These are phyloP conservation scores for Rosa rugosa DNA, from an alignment of 306 rosid species.

Conservation along the genomic window DNA sequence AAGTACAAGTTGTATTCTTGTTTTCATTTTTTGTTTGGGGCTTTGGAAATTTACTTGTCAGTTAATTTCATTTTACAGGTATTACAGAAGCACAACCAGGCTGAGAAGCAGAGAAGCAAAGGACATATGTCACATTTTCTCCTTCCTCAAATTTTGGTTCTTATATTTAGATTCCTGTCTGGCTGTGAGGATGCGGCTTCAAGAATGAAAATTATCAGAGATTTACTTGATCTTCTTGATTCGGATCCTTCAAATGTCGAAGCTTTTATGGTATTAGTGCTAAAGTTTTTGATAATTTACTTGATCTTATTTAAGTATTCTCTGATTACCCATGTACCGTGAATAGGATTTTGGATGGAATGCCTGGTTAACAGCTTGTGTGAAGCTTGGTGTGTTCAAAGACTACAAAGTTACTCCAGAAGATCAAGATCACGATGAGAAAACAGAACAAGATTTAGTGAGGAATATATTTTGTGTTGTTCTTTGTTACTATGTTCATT, in stretches of 20 bases:
- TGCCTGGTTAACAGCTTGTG: slow-evolving; percentile 80
- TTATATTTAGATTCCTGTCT: slow-evolving; percentile 77
- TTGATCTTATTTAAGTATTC: slow-evolving; percentile 19
- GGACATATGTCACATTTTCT: slow-evolving; percentile 69
- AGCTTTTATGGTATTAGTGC: slow-evolving; percentile 81
- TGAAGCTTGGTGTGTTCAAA: slow-evolving; percentile 68
- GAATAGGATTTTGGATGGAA: slow-evolving; percentile 92
- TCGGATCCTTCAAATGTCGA: slow-evolving; percentile 92
- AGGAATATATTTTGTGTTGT: slow-evolving; percentile 76
- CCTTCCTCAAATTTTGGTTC: slow-evolving; percentile 85
- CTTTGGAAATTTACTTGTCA: slow-evolving; percentile 2
- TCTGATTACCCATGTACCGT: slow-evolving; percentile 32
- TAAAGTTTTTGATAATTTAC: slow-evolving; percentile 9
- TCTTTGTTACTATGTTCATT: slow-evolving; percentile 72
- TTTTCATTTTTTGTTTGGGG: background rate
- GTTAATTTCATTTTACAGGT: slow-evolving; percentile 53
- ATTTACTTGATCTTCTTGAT: slow-evolving; percentile 94
- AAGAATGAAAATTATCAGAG: slow-evolving; percentile 69
- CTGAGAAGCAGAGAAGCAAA: slow-evolving; percentile 71
- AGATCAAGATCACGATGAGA: slow-evolving; percentile 43
- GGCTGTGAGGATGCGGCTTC: slow-evolving; percentile 65
- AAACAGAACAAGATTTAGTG: slow-evolving; percentile 57
- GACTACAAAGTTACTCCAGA: slow-evolving; percentile 44
- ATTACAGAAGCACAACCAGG: slow-evolving; percentile 75
- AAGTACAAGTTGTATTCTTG: slow-evolving; percentile 5